phyloP scores from a whole-genome alignment of 805 yeast genomes.

The Saccharomycopsis sp. region DNA sequence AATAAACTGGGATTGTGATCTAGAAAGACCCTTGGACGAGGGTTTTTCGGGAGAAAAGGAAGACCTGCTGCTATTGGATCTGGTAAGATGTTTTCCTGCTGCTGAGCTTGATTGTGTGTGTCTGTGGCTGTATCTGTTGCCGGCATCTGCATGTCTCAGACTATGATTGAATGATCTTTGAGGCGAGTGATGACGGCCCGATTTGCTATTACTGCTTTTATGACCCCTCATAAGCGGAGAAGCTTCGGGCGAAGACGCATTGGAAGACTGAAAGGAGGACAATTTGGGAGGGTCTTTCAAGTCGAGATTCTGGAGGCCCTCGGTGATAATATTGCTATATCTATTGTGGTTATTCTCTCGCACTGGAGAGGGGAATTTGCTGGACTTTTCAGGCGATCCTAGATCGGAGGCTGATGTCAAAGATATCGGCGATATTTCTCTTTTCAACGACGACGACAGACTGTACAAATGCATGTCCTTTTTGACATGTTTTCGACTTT shows the following conservation, averaged over 20 bases:
- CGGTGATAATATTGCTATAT: not conserved
- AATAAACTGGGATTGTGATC: constrained; percentile 7
- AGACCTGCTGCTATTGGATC: not conserved
- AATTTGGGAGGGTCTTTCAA: not conserved
- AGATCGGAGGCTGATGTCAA: constrained; percentile 3
- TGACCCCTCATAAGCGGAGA: not conserved
- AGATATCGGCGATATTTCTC: constrained; percentile 8
- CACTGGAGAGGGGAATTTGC: not conserved
- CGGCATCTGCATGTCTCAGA: not conserved
- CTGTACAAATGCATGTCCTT: not conserved
- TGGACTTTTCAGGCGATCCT: not conserved
- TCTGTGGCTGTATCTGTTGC: not conserved
- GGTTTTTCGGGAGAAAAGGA: not conserved
- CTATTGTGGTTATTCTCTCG: not conserved
- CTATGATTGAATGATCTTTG: not conserved
- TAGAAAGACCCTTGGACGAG: not conserved
- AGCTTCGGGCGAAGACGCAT: not conserved
- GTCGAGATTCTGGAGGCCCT: not conserved
- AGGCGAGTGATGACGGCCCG: not conserved
- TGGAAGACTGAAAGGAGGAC: not conserved
- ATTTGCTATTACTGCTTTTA: not conserved
- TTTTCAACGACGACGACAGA: not conserved
- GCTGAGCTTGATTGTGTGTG: constrained; percentile 1
- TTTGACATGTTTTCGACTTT: not conserved
- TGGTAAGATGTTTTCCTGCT: not conserved